Conservation (phyloP, 2,329 filamentous ascomycete genomes). For the Neophaeococcomyces aloes region DNA sequence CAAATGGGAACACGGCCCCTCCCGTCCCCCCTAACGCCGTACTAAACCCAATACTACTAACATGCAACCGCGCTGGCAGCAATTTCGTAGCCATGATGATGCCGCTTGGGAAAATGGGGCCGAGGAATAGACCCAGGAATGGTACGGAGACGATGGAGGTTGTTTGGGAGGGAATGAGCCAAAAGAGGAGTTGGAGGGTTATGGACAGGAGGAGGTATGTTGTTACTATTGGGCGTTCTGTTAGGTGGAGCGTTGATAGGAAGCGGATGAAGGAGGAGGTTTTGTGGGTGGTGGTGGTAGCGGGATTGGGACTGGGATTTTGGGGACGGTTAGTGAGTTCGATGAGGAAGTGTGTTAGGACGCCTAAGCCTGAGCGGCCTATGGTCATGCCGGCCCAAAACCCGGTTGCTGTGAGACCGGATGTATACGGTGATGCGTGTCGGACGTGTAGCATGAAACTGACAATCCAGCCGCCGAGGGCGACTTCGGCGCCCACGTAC, state of each 20-base stretch:
- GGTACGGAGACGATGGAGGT: conserved; percentile 59
- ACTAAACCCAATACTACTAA: conserved; percentile 66
- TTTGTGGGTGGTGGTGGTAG: no score
- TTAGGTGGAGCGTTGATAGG: conserved; percentile 36
- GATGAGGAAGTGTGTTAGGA: conserved; percentile 48
- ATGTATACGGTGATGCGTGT: conserved; percentile 55
- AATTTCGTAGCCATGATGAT: conserved; percentile 62
- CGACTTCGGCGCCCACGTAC: conserved; percentile 65
- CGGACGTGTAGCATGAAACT: conserved; percentile 72
- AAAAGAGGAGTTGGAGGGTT: conserved; percentile 60
- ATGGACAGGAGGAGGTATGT: conserved; percentile 53
- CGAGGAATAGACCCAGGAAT: conserved; percentile 64
- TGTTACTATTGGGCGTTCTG: conserved; percentile 54
- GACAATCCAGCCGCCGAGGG: conserved; percentile 67
- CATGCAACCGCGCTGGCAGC: conserved; percentile 59
- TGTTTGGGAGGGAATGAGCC: conserved; percentile 63
- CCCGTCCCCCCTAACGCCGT: conserved; percentile 64
- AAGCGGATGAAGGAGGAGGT: no score
- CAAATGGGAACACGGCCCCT: conserved; percentile 36
- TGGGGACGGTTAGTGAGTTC: conserved; percentile 1
- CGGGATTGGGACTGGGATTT: no score
- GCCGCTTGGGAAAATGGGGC: conserved; percentile 63
- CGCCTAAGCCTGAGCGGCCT: conserved; percentile 59
- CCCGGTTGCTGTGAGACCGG: conserved; percentile 62
- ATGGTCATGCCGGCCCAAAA: conserved; percentile 69